Conservation (phyloP, 2,329 filamentous ascomycete genomes). For the Epichloe scottii region DNA sequence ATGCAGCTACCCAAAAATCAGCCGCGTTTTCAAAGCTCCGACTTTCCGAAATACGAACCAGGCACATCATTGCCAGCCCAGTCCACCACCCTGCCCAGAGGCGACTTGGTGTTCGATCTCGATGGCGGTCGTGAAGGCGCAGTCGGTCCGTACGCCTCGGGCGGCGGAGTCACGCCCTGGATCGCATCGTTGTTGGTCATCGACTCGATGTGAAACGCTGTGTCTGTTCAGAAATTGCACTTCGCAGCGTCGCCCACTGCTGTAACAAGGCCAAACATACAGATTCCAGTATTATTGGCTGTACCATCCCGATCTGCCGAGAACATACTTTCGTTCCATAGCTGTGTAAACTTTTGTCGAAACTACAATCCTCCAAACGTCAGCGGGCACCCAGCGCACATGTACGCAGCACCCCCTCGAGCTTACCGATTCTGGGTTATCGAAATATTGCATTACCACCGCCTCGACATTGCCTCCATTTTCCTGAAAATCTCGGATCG, state of each 20-base stretch:
- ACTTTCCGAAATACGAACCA: constrained; percentile 17
- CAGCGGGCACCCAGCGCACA: background rate
- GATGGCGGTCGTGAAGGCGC: constrained; percentile 52
- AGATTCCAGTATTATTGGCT: constrained; percentile 28
- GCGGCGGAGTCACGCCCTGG: constrained; percentile 29
- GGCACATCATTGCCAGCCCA: constrained; percentile 30
- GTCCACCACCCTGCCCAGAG: constrained; percentile 38
- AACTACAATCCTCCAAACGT: constrained; percentile 22
- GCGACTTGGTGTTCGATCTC: constrained; percentile 43
- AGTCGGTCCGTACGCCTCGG: constrained; percentile 27
- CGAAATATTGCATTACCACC: constrained; percentile 40
- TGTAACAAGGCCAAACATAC: constrained; percentile 19
- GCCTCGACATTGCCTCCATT: constrained; percentile 33
- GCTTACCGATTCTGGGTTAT: constrained; percentile 27
- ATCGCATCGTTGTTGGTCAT: constrained; percentile 32
- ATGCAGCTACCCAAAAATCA: constrained; percentile 12
- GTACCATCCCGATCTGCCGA: constrained; percentile 38
- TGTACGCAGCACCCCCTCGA: background rate
- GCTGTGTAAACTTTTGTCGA: constrained; percentile 29
- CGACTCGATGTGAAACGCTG: constrained; percentile 45
- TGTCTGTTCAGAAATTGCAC: background rate
- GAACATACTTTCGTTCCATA: constrained; percentile 45
- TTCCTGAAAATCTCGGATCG: constrained; percentile 11
- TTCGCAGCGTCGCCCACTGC: background rate
- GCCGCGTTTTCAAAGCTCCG: background rate